Conservation (phyloP, 139 green algal genomes). For the Limnomonas spitsbergensis region DNA sequence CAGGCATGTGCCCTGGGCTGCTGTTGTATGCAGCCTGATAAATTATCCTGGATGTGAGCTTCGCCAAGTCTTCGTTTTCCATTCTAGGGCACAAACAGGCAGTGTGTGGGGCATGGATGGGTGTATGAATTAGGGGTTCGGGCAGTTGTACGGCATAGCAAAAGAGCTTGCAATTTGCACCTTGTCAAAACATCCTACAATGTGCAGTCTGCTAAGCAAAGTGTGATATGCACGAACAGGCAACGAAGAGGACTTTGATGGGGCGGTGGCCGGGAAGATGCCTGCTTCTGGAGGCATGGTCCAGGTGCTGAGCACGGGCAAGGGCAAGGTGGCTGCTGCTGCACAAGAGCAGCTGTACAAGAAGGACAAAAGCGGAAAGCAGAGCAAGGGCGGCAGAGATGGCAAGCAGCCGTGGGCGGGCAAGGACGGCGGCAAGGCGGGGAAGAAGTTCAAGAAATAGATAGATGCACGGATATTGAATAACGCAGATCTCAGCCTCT, state of each 20-base stretch:
- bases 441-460: neutral
- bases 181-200: too few relatives aligned
- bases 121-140: too few relatives aligned
- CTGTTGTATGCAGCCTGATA: neutral
- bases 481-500: too few relatives aligned
- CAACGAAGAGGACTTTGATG: conserved; percentile 12
- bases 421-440: conserved; percentile 6
- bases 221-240: neutral
- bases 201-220: conserved; percentile 53
- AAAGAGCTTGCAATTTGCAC: too few relatives aligned
- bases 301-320: neutral
- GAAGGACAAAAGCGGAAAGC: conserved; percentile 38
- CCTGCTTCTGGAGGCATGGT: conserved; percentile 4
- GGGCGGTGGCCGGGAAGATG: neutral
- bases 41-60: neutral
- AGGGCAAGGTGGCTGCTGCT: conserved; percentile 17
- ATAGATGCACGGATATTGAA: too few relatives aligned
- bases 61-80: neutral
- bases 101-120: too few relatives aligned
- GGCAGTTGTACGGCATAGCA: too few relatives aligned
- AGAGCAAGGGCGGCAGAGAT: conserved; percentile 18
- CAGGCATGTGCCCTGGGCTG: neutral
- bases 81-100: too few relatives aligned
- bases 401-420: conserved; percentile 1
- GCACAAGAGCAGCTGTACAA: conserved; percentile 35